Evolutionary conservation across 768 basidiomycete species (phyloP).

Genomic region (Coprinellus aureogranulatus): DNA sequence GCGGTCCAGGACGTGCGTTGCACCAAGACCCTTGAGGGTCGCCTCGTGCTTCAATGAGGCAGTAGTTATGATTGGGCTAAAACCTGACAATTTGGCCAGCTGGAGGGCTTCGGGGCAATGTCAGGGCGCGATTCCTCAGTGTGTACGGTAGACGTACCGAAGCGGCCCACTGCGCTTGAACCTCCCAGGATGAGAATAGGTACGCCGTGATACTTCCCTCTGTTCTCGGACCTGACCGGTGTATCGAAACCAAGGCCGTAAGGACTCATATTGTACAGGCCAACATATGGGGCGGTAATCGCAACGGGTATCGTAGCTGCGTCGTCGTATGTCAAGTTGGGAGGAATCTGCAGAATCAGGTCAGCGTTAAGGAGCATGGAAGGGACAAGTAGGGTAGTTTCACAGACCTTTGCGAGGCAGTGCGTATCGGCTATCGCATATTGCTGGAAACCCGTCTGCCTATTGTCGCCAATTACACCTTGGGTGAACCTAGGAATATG

Average conservation of each 20-base stretch:
- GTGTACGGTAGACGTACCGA: slow-evolving; percentile 11
- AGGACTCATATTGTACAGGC: slow-evolving; percentile 38
- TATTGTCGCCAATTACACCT: slow-evolving; percentile 32
- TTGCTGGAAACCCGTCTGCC: slow-evolving; percentile 40
- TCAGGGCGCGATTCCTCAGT: slow-evolving; percentile 27
- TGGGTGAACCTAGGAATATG: slow-evolving; percentile 40
- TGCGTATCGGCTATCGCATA: slow-evolving; percentile 35
- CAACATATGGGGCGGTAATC: slow-evolving; percentile 49
- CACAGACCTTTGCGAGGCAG: slow-evolving; percentile 38
- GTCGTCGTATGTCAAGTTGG: slow-evolving; percentile 44
- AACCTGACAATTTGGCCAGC: slow-evolving; percentile 38
- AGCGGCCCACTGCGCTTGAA: slow-evolving; percentile 29
- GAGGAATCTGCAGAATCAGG: slow-evolving; percentile 42
- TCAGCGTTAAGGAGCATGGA: slow-evolving; percentile 49
- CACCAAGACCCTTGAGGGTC: slow-evolving; percentile 37
- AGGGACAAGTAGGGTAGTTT: slow-evolving; percentile 39
- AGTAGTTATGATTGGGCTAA: slow-evolving; percentile 40
- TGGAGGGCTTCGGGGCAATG: slow-evolving; percentile 19
- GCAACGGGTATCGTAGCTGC: slow-evolving; percentile 49
- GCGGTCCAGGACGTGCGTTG: slow-evolving; percentile 38
- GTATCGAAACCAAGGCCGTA: slow-evolving; percentile 40
- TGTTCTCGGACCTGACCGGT: slow-evolving; percentile 34
- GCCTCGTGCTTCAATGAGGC: slow-evolving; percentile 29
- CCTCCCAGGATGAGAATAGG: slow-evolving; percentile 36
- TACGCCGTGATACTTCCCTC: slow-evolving; percentile 40